phyloP scores from a whole-genome alignment of 352 stramenopile genomes.

The Globisporangium spiculum region DNA sequence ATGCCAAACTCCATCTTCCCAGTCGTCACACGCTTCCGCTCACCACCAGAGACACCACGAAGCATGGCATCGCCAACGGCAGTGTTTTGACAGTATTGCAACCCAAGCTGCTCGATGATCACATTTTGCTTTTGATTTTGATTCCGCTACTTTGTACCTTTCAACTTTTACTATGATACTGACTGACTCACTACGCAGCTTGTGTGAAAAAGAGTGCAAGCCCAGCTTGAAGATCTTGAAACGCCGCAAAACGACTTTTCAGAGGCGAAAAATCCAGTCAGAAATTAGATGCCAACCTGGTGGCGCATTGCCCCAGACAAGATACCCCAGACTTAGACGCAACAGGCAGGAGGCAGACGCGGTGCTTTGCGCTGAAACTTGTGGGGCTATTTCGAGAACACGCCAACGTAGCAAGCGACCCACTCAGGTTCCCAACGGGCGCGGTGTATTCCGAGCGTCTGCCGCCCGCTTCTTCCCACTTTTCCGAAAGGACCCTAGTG shows the following conservation, averaged over 20 bases:
- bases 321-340: not conserved
- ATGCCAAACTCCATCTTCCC: no score
- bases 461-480: not conserved
- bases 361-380: slow-evolving; percentile 5
- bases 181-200: not conserved
- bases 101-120: no score
- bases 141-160: not conserved
- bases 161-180: not conserved
- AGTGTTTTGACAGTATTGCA: no score
- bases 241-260: slow-evolving; percentile 2
- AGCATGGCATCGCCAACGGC: no score
- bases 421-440: not conserved
- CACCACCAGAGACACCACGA: no score
- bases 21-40: no score
- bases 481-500: not conserved
- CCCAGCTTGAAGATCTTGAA: slow-evolving; percentile 2
- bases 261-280: not conserved
- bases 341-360: not conserved
- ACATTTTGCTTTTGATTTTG: not conserved
- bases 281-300: not conserved
- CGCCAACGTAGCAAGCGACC: not conserved
- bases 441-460: not conserved
- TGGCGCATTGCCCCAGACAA: not conserved
- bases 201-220: not conserved
- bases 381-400: slow-evolving; percentile 1